Evolutionary conservation across 2,329 filamentous ascomycete genomes (phyloP), one percentile per base, ranked within the genome.

Genomic region (Dactylellina leptospora): DNA sequence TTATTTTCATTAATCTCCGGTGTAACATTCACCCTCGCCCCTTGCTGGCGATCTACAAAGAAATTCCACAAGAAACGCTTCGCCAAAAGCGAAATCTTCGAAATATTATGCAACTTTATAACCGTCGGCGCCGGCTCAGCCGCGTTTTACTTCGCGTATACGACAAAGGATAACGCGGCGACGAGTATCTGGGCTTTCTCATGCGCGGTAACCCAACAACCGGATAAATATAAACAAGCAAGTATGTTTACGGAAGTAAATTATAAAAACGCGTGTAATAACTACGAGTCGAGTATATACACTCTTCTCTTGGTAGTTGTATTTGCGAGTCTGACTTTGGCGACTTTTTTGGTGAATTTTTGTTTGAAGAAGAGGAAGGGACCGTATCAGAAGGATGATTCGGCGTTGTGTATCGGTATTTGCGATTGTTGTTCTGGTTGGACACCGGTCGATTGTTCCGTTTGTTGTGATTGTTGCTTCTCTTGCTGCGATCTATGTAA

Each of bases 51-150:
- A 2, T 72, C 68, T 0, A 45, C 8, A 11, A 53, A 40, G n/a
- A 54, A 54, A 33, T 72, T 72, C 16, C 53, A 72, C 59, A 72
- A 55, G 16, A 54, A 59, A 20, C 53, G 68, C 8, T 64, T 58
- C 45, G 33, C 58, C 1, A 64, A 53, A 22, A 33, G 22, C 30
- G 68, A 72, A 28, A 40, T 72, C 4, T 36, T 48, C 28, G 68
- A 62, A 50, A 58, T 72, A 6, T 20, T 54, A 23, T 2, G 42
- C 6, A 50, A 62, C 22, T 3, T 58, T 5, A 50, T 54, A 11
- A 22, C 47, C 5, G 22, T 60, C 6, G 59, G 23, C 4, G 36
- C 40, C 4, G 59, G 53, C 16, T 53, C 45, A 0, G 59, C 68
- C 10, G 59, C 18, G 0, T 9, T 48, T 0, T 72, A 72, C 47